Base-by-base conservation (phyloP, 164 flowering plant species). In the Stephania yunnanensis region DNA sequence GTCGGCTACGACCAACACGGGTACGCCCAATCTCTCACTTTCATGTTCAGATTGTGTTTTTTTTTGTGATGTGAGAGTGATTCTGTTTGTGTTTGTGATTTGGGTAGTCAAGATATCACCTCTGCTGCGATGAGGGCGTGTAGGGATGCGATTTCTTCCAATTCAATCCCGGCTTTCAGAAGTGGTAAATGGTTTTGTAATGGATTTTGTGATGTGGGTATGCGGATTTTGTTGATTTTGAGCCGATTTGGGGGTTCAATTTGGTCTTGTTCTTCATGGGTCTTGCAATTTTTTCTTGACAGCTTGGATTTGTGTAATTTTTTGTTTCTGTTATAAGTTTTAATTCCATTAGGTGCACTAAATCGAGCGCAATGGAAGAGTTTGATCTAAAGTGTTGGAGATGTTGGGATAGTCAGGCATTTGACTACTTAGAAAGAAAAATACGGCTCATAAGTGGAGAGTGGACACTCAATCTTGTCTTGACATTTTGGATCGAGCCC, bases 1-100 rank as follows among this genome's bases (percentile, higher is more conserved):
- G 98, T 95, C 19, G 98, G 98, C 29, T 95, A 95, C 75, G 97
- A 93, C 84, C 98, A 95, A 77, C 97, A 95, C 71, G 97, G 97
- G 98, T 91, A 68, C 12, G 55, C 31, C 70, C 19, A 19, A 52
- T 42, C 63, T 13, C 58, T 55, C 45, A 64, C 64, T 13, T 70
- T 63, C 30, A n/a, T 76, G 63, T 69, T 46, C 53, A 44, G 42
- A 36, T 36, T 61, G 67, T 12, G 0, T 12, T 48, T 45, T n/a
- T 20, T 31, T 17, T 48, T 17, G 11, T 36, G 42, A 36, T 36
- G 42, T 36, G 42, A 36, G 15, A 45, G 12, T 30, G 36, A 5
- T 73, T 17, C 12, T 48, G 12, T 17, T 66, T 19, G 48, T 72
- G 46, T 79, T 42, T 15, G 61, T 72, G 19, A 63, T 70, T 52